A percentile compares a stretch with the other conserved stretches of the same genome.
These are phyloP conservation scores for Globisporangium abappressorium DNA, from an alignment of 352 stramenopile genomes.

Conservation along the genomic window DNA sequence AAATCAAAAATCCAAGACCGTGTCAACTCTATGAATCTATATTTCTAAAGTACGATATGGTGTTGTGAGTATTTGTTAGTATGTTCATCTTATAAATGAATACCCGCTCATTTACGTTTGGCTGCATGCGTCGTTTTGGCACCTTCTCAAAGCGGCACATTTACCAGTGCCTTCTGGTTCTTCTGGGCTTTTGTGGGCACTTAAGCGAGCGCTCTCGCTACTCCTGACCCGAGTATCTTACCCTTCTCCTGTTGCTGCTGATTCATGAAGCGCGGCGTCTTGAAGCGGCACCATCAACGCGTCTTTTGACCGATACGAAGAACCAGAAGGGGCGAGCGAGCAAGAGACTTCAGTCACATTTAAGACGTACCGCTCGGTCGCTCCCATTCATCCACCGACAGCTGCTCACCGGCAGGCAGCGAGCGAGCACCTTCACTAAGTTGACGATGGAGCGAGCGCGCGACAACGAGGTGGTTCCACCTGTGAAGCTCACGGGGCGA, in stretches of 20 bases:
- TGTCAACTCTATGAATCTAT: not conserved
- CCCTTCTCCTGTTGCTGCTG: not conserved
- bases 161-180: not conserved
- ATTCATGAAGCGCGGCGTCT: conserved; percentile 8
- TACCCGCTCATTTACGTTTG: conserved; percentile 3
- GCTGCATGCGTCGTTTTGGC: conserved; percentile 5
- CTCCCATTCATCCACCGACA: not conserved
- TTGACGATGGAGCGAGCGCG: conserved; percentile 7
- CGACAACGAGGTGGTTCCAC: not conserved
- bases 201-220: conserved; percentile 6
- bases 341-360: not conserved
- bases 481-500: conserved; percentile 9
- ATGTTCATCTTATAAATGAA: not conserved
- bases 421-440: not conserved
- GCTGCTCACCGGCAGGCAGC: conserved; percentile 11
- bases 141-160: not conserved
- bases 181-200: not conserved
- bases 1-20: not conserved
- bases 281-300: conserved; percentile 20
- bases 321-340: not conserved
- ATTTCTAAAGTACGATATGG: not conserved
- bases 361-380: not conserved
- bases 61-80: not conserved
- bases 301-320: conserved; percentile 9
- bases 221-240: not conserved